Conservation (phyloP, 352 stramenopile species). For the Phytophthora fragariae region DNA sequence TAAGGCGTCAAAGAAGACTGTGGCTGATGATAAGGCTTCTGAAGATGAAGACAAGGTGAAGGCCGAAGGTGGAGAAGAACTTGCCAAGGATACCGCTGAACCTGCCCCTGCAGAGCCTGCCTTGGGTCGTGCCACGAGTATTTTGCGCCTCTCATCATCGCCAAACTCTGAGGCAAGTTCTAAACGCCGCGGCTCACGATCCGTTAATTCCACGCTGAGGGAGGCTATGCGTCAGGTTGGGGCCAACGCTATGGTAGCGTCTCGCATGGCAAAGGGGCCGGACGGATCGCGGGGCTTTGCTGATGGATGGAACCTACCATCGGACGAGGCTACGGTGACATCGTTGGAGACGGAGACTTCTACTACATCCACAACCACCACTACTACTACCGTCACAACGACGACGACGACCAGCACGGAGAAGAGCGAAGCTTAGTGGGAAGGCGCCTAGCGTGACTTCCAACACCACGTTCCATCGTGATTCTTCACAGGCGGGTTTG, state of each 20-base stretch:
- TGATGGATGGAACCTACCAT: conserved; percentile 52
- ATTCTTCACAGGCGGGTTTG: background rate
- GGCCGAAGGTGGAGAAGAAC: conserved; percentile 17
- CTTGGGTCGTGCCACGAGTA: conserved; percentile 55
- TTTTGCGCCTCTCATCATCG: conserved; percentile 52
- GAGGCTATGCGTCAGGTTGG: conserved; percentile 74
- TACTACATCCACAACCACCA: background rate
- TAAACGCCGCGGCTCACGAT: conserved; percentile 49
- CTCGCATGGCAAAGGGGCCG: conserved; percentile 77
- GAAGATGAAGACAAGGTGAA: conserved; percentile 25
- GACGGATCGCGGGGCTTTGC: conserved; percentile 78
- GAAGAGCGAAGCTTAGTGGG: conserved; percentile 18
- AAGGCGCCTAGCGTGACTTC: background rate
- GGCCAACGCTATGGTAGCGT: conserved; percentile 63
- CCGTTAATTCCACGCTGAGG: conserved; percentile 72
- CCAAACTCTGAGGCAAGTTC: conserved; percentile 25
- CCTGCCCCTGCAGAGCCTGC: conserved; percentile 10
- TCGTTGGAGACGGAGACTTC: background rate
- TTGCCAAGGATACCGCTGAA: background rate
- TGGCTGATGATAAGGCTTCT: conserved; percentile 35
- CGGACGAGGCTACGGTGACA: conserved; percentile 15
- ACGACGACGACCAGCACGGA: conserved; percentile 25
- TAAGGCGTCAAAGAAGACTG: conserved; percentile 6
- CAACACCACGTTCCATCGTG: conserved; percentile 1
- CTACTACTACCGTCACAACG: conserved; percentile 12